Percentiles rank a stretch among this genome's conserved stretches.
Conservation (phyloP, 768 basidiomycete species). For the Panellus pusillus region DNA sequence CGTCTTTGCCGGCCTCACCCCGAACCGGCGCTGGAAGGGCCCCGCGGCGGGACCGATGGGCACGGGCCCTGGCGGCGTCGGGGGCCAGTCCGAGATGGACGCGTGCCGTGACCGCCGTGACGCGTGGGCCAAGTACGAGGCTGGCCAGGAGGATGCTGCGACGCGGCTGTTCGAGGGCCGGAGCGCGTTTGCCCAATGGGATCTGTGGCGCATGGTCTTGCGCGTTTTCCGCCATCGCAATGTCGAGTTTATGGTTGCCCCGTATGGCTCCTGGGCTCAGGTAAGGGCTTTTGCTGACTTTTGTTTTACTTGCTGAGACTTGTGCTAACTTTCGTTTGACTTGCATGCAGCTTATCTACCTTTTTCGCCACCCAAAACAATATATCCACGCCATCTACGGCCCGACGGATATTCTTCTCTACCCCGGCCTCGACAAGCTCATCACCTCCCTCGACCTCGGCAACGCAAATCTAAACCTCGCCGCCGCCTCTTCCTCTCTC, state of each 20-base stretch:
- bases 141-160: slow-evolving; percentile 86
- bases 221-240: slow-evolving; percentile 92
- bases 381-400: slow-evolving; percentile 96
- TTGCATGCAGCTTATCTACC: slow-evolving; percentile 77
- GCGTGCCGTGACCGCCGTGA: slow-evolving; percentile 75
- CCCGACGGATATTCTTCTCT: slow-evolving; percentile 86
- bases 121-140: slow-evolving; percentile 94
- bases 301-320: slow-evolving; percentile 7
- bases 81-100: slow-evolving; percentile 40
- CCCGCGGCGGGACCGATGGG: slow-evolving; percentile 28
- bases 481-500: not conserved
- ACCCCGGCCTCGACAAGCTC: slow-evolving; percentile 83
- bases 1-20: slow-evolving; percentile 88
- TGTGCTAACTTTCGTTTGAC: too few species aligned
- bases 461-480: not conserved
- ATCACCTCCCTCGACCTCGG: slow-evolving; percentile 81
- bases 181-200: slow-evolving; percentile 75
- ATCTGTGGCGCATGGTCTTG: slow-evolving; percentile 92
- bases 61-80: slow-evolving; percentile 32
- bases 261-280: slow-evolving; percentile 94
- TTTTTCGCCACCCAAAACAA: slow-evolving; percentile 87
- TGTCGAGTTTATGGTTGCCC: slow-evolving; percentile 95
- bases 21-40: slow-evolving; percentile 70
- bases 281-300: not conserved
- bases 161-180: slow-evolving; percentile 81